Conservation (phyloP, 1,284 basidiomycete genomes). For the Cerrena zonata region DNA sequence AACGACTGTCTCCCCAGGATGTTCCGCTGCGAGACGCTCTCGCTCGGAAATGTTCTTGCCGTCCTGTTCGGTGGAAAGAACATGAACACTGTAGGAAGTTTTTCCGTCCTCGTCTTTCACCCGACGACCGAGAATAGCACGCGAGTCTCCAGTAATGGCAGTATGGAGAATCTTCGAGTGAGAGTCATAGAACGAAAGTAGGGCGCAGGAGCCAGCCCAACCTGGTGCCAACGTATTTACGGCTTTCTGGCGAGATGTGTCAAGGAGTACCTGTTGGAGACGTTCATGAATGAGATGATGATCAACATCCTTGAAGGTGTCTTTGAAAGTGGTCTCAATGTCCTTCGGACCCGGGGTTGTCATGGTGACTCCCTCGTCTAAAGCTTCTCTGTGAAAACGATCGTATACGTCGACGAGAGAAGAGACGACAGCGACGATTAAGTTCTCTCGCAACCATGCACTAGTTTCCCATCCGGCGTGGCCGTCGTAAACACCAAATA, state of each 20-base stretch:
- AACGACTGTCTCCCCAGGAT: conserved; percentile 33
- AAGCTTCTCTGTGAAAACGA: conserved; percentile 4
- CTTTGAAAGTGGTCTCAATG: conserved; percentile 20
- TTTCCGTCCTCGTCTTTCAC: conserved; percentile 24
- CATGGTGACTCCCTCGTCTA: not conserved
- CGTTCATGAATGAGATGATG: conserved; percentile 24
- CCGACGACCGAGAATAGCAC: conserved; percentile 55
- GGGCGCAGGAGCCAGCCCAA: conserved; percentile 33
- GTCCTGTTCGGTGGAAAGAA: conserved; percentile 52
- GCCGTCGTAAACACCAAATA: conserved; percentile 29
- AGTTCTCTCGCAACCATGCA: conserved; percentile 25
- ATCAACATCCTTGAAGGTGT: conserved; percentile 27
- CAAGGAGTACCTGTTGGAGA: conserved; percentile 17
- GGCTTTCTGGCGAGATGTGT: conserved; percentile 15
- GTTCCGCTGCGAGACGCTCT: conserved; percentile 33
- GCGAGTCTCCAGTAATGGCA: conserved; percentile 53
- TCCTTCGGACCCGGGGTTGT: conserved; percentile 12
- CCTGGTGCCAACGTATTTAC: conserved; percentile 23
- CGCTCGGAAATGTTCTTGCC: conserved; percentile 37
- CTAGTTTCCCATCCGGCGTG: conserved; percentile 29
- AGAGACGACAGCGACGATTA: conserved; percentile 24
- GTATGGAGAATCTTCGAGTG: conserved; percentile 37
- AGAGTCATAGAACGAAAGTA: conserved; percentile 44
- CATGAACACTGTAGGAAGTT: conserved; percentile 42
- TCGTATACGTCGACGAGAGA: conserved; percentile 26